Percentiles rank a stretch among this genome's conserved stretches.
Conservation (phyloP, 306 rosid species). For the Notholithocarpus densiflorus region DNA sequence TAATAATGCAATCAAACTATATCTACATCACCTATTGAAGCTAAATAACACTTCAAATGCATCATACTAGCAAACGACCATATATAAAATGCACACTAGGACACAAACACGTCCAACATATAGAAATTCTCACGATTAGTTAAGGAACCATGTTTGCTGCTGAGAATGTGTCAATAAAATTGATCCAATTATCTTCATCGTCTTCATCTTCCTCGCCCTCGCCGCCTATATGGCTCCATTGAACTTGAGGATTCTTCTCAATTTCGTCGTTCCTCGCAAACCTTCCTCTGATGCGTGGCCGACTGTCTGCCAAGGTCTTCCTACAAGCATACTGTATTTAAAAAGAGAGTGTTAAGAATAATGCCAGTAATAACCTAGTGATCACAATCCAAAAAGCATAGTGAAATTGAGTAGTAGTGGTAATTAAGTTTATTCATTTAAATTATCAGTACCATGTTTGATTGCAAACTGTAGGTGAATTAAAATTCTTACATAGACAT, state of each 20-base stretch:
- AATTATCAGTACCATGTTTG: neutral
- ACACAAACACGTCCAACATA: neutral
- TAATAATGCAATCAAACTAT: constrained; percentile 19
- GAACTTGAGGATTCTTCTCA: constrained; percentile 40
- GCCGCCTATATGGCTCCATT: constrained; percentile 54
- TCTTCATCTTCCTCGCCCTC: constrained; percentile 63
- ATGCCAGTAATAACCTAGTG: too few species aligned
- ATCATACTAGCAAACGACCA: constrained; percentile 18
- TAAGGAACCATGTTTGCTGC: constrained; percentile 50
- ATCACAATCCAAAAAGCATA: too few species aligned
- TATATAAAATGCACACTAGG: neutral
- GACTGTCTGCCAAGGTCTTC: constrained; percentile 83
- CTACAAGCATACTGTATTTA: constrained; percentile 77
- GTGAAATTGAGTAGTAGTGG: neutral
- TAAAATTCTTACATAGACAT: too few species aligned
- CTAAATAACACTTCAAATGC: constrained; percentile 13
- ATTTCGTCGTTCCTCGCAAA: constrained; percentile 74
- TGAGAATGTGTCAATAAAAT: constrained; percentile 63
- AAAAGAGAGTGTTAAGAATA: neutral
- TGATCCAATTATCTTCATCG: constrained; percentile 69
- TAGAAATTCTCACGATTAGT: constrained; percentile 4
- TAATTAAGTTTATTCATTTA: neutral
- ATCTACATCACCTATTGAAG: constrained; percentile 35
- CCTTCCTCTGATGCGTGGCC: constrained; percentile 90
- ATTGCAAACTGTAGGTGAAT: neutral